phyloP scores from a whole-genome alignment of 2,329 filamentous ascomycete species.

The Aurifilum marmelostoma region DNA sequence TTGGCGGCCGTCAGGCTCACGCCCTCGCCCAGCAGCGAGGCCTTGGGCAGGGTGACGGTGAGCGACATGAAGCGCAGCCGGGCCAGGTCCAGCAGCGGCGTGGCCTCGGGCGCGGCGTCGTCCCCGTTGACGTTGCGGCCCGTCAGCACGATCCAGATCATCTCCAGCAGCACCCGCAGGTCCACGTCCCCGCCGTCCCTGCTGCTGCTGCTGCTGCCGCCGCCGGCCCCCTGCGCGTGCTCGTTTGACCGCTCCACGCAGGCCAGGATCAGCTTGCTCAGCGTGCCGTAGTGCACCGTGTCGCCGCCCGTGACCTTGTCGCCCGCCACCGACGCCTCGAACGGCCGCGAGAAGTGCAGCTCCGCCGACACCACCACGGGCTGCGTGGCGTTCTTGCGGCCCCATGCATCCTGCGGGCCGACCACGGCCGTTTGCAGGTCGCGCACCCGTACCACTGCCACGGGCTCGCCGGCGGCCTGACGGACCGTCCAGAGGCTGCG shows the following conservation, averaged over 20 bases:
- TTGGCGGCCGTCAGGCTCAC: conserved; percentile 56
- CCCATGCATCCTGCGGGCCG: conserved; percentile 71
- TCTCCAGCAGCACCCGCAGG: conserved; percentile 40
- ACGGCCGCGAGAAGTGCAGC: conserved; percentile 58
- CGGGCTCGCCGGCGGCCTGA: conserved; percentile 48
- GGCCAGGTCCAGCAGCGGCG: conserved; percentile 41
- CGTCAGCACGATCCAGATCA: conserved; percentile 44
- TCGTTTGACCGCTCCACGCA: conserved; percentile 39
- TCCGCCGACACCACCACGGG: conserved; percentile 64
- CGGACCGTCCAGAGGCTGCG: conserved; percentile 43
- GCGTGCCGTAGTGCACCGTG: conserved; percentile 74
- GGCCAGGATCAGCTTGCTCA: conserved; percentile 67
- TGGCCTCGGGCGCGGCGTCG: conserved; percentile 35
- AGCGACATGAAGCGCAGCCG: conserved; percentile 53
- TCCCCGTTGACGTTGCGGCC: conserved; percentile 41
- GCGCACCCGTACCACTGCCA: conserved; percentile 60
- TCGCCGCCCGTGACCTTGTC: conserved; percentile 65
- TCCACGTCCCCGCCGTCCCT: conserved; percentile 29
- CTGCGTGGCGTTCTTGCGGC: conserved; percentile 60
- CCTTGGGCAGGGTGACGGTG: conserved; percentile 66
- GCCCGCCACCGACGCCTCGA: conserved; percentile 58
- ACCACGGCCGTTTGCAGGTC: conserved; percentile 62
- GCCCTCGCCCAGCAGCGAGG: conserved; percentile 65
- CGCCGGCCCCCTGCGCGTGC: conserved; percentile 35
- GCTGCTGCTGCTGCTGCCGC: conserved; percentile 30